A percentile compares a stretch with the other conserved stretches of the same genome.
phyloP scores from a whole-genome alignment of 164 flowering plant genomes.

The Pachysandra terminalis region DNA sequence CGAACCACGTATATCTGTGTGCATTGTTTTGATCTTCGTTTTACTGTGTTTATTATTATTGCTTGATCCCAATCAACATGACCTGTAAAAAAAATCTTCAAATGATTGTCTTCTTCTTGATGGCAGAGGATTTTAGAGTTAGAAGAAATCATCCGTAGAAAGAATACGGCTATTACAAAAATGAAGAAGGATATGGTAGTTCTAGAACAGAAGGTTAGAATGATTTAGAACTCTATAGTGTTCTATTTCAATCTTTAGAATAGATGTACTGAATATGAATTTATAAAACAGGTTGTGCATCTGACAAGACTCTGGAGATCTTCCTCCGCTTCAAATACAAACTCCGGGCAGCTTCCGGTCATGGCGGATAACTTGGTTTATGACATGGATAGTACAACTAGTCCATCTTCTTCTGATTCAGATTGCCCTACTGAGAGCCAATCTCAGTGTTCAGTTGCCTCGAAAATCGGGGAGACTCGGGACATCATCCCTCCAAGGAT shows the following conservation, averaged over 20 bases:
- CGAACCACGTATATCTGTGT: no score
- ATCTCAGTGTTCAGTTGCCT: no score
- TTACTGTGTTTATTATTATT: no score
- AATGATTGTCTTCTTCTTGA: background rate
- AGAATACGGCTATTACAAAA: conserved; percentile 54
- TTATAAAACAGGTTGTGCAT: conserved; percentile 46
- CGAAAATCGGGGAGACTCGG: no score
- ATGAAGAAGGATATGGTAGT: conserved; percentile 66
- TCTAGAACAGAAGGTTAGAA: conserved; percentile 74
- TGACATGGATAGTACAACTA: conserved; percentile 76
- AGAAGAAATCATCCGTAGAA: conserved; percentile 72
- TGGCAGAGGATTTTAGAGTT: conserved; percentile 78
- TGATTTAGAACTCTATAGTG: background rate
- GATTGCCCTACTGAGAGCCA: conserved; percentile 36
- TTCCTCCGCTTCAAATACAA: conserved; percentile 37
- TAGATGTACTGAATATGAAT: background rate
- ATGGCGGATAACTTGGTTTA: conserved; percentile 71
- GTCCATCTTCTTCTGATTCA: conserved; percentile 86
- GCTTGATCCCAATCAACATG: no score
- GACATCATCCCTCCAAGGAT: conserved; percentile 15
- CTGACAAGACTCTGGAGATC: conserved; percentile 62
- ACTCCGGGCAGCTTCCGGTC: conserved; percentile 30
- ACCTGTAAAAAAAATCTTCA: no score
- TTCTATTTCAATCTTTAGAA: background rate
- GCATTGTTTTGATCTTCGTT: no score